Evolutionary conservation across 768 basidiomycete species (phyloP), one percentile per base, ranked within the genome.

Genomic region (Boletus rubropictus): DNA sequence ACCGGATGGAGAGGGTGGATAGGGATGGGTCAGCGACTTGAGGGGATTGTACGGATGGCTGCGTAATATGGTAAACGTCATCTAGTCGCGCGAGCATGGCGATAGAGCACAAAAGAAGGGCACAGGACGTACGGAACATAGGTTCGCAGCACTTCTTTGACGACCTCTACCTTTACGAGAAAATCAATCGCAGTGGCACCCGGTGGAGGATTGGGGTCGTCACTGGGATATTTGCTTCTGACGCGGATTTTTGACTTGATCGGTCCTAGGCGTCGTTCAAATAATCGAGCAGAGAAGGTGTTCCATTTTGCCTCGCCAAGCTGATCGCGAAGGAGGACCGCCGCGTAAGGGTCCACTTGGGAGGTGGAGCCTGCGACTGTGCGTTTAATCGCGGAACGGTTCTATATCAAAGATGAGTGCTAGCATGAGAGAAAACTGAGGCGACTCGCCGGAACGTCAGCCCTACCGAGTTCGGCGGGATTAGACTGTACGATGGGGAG

Each of bases 31-130:
- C 25, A 75, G 57, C 3, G 73, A 73, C 52, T 77, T 77, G 59
- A 74, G 66, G 49, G 75, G 74, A 59, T 76, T 75, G 42, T 77
- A 76, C 51, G 74, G 76, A 55, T 76, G 73, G n/a, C 74, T 75
- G 68, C 37, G 49, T 50, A 51, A 60, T 49, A 46, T 41, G 51
- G 59, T 64, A 55, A 64, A 61, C 49, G 39, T 47, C 40, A 54
- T 29, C 52, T 51, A 44, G 32, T 21, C 35, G 46, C 42, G 37
- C 41, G 17, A 39, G 39, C 42, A 44, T 36, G 44, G 36, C 15
- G 49, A 49, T 35, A 42, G 25, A 40, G 34, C 22, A 48, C 39
- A 47, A 29, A 49, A 43, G 17, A 17, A 10, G 28, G 32, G 27
- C 15, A 11, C 40, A 35, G 32, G 22, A 74, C 75, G 53, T 61